Conservation (phyloP, 106 monocot genomes). For the Narthecium ossifragum region DNA sequence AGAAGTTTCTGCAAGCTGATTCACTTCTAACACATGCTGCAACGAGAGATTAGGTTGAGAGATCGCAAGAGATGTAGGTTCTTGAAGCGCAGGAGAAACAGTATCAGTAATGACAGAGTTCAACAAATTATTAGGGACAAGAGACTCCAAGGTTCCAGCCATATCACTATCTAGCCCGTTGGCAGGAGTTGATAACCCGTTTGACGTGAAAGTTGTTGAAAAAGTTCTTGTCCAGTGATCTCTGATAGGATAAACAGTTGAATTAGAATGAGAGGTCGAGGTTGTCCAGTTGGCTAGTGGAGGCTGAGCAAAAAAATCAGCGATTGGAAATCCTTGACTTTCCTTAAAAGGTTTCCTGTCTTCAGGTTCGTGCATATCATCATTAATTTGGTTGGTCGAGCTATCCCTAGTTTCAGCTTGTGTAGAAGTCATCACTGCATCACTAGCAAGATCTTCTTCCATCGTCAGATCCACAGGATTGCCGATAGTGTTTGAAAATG, state of each 20-base stretch:
- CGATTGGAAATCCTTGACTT: not conserved
- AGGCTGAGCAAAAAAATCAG: slow-evolving; percentile 9
- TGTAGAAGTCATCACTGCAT: not conserved
- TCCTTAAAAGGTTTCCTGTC: slow-evolving; percentile 47
- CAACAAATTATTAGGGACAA: slow-evolving; percentile 16
- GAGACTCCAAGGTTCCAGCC: slow-evolving; percentile 12
- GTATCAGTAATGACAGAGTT: slow-evolving; percentile 33
- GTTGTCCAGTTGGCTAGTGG: slow-evolving; percentile 4
- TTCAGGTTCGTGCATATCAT: slow-evolving; percentile 19
- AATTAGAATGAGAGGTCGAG: slow-evolving; percentile 5
- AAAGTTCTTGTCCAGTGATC: slow-evolving; percentile 7
- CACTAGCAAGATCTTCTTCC: slow-evolving; percentile 25
- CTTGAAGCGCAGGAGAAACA: slow-evolving; percentile 15
- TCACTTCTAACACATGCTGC: slow-evolving; percentile 4
- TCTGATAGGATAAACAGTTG: not conserved
- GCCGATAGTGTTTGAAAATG: not conserved
- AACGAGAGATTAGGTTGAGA: slow-evolving; percentile 4
- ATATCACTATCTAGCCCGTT: not conserved
- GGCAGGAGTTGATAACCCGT: not conserved
- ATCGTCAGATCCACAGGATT: slow-evolving; percentile 46
- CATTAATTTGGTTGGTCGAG: slow-evolving; percentile 8
- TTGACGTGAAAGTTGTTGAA: not conserved
- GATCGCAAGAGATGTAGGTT: not conserved
- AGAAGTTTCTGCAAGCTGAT: slow-evolving; percentile 3
- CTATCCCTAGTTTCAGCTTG: no score